Percentiles rank a stretch among this genome's conserved stretches.
Conservation (phyloP, 169 alveolate species). For the Cryptosporidium felis region DNA sequence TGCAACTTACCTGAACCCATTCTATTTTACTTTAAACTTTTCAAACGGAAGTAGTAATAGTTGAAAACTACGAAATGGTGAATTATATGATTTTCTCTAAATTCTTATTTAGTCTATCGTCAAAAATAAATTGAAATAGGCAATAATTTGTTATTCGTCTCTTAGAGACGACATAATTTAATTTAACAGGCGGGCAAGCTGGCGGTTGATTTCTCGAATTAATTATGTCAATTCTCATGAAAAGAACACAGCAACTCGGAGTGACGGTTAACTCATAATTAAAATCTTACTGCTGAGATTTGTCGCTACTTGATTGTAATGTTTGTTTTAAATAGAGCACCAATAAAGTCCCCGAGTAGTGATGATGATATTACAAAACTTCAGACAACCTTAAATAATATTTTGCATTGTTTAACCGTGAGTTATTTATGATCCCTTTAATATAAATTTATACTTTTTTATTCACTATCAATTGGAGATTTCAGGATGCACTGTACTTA, state of each 20-base stretch:
- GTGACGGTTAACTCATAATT: no score
- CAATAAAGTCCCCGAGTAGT: conserved; percentile 34
- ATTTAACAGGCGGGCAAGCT: background rate
- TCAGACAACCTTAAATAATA: conserved; percentile 47
- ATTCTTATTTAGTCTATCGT: no score
- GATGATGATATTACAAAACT: conserved; percentile 38
- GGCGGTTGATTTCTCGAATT: background rate
- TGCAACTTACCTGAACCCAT: conserved; percentile 72
- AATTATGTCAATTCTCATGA: no score
- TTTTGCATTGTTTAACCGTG: conserved; percentile 51
- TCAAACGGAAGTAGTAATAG: no score
- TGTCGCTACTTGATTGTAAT: no score
- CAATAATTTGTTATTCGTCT: no score
- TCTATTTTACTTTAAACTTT: background rate
- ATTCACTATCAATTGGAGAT: background rate
- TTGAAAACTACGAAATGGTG: no score
- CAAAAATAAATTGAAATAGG: no score
- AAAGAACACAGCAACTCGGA: no score
- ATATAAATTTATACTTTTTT: background rate
- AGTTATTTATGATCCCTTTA: conserved; percentile 14
- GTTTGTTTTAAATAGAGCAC: conserved; percentile 26
- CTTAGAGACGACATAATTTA: conserved; percentile 26
- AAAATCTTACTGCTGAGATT: no score
- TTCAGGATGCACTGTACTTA: conserved; percentile 55
- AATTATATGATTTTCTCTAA: no score